Evolutionary conservation across 202 grass and related monocot genomes (phyloP).

Genomic region (Saccharum hybrid): DNA sequence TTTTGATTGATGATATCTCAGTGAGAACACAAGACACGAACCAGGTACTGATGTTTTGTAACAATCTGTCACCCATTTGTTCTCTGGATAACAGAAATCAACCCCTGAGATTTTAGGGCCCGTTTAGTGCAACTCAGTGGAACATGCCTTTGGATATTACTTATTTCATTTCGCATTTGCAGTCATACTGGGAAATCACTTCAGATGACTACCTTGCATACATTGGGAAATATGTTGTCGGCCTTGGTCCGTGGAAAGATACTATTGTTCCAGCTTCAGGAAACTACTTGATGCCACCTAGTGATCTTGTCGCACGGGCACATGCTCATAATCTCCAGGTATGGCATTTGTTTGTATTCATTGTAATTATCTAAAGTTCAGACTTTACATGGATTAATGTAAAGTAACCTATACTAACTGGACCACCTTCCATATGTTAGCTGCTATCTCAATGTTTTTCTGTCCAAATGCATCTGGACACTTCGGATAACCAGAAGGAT

Average conservation of each 20-base stretch:
- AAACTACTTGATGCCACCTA: conserved; percentile 65
- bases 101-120: background rate
- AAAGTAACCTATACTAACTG: background rate
- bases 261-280: conserved; percentile 59
- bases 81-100: background rate
- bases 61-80: conserved; percentile 6
- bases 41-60: conserved; percentile 49
- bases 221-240: conserved; percentile 62
- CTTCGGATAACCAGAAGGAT: conserved; percentile 4
- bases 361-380: conserved; percentile 13
- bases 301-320: conserved; percentile 76
- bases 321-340: conserved; percentile 89
- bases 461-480: conserved; percentile 14
- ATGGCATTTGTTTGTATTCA: background rate
- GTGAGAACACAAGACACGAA: conserved; percentile 80
- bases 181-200: conserved; percentile 87
- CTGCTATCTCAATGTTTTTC: background rate
- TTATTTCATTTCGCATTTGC: conserved; percentile 38
- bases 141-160: conserved; percentile 23
- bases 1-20: conserved; percentile 60
- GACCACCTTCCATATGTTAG: background rate
- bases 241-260: conserved; percentile 83
- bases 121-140: conserved; percentile 14
- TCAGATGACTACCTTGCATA: conserved; percentile 73
- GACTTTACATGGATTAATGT: conserved; percentile 18